phyloP scores from a whole-genome alignment of 345 rosid species.

The Capsella bursapastoris region DNA sequence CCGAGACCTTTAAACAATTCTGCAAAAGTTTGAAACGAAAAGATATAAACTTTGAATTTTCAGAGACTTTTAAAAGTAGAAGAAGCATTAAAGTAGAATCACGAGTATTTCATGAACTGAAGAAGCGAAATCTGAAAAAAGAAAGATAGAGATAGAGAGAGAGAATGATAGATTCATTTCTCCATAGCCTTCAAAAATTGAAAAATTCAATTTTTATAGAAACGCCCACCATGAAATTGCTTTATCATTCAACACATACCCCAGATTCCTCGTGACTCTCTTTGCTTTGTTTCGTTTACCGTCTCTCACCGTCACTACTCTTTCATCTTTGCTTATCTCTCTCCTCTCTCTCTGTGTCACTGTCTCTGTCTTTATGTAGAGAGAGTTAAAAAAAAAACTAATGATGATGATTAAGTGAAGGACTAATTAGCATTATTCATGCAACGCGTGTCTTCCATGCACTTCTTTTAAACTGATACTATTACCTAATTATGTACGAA shows the following conservation, averaged over 20 bases:
- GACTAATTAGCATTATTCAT: slow-evolving; percentile 23
- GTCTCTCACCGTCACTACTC: slow-evolving; percentile 42
- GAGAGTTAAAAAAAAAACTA: slow-evolving; percentile 1
- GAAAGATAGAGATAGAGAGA: slow-evolving; percentile 29
- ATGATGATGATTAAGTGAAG: slow-evolving; percentile 16
- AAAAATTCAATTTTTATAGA: background rate
- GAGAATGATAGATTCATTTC: slow-evolving; percentile 45
- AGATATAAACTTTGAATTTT: slow-evolving; percentile 33
- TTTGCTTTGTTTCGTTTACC: slow-evolving; percentile 31
- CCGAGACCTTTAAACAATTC: slow-evolving; percentile 12
- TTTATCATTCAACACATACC: slow-evolving; percentile 35
- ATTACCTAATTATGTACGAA: background rate
- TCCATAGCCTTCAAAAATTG: background rate
- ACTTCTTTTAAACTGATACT: slow-evolving; percentile 13
- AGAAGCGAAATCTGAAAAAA: slow-evolving; percentile 41
- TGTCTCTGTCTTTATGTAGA: slow-evolving; percentile 37
- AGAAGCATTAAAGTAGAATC: slow-evolving; percentile 45
- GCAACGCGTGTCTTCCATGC: slow-evolving; percentile 47
- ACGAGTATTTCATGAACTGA: slow-evolving; percentile 45
- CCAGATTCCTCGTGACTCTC: slow-evolving; percentile 47
- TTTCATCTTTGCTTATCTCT: slow-evolving; percentile 32
- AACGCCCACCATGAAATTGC: slow-evolving; percentile 21
- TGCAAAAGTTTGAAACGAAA: slow-evolving; percentile 25
- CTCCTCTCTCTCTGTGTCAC: slow-evolving; percentile 29
- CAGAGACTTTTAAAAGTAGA: slow-evolving; percentile 24